Percentiles rank a stretch among this genome's conserved stretches.
phyloP scores from a whole-genome alignment of 2,329 filamentous ascomycete species.

The Verticillium tricorpus region DNA sequence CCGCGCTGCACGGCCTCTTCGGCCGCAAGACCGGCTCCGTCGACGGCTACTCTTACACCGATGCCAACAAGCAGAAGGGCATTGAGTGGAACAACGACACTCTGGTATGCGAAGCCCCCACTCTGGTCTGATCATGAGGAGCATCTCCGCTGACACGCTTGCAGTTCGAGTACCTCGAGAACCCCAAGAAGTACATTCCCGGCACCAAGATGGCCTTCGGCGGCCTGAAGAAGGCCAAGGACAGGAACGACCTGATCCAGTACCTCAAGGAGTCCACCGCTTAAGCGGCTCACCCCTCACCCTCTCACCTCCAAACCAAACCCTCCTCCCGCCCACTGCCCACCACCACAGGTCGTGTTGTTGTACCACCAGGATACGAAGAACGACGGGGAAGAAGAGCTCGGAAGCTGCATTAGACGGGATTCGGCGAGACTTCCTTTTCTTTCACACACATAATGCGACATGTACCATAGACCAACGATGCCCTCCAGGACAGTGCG shows the following conservation, averaged over 20 bases:
- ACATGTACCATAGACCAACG: neutral
- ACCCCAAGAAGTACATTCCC: slow-evolving; percentile 99
- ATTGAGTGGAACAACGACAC: slow-evolving; percentile 82
- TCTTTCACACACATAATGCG: neutral
- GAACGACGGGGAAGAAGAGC: neutral
- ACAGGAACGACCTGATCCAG: slow-evolving; percentile 97
- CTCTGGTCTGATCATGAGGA: neutral
- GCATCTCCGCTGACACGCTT: slow-evolving; percentile 11
- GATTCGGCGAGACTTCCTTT: neutral
- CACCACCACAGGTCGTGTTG: neutral
- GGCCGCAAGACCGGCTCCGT: slow-evolving; percentile 91
- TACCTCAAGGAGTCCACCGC: slow-evolving; percentile 66
- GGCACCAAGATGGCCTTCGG: slow-evolving; percentile 99
- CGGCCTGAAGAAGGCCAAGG: slow-evolving; percentile 99
- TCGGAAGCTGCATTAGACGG: neutral
- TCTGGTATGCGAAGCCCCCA: slow-evolving; percentile 55
- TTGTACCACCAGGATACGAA: slow-evolving; percentile 4
- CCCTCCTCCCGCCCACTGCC: neutral
- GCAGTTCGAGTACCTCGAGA: slow-evolving; percentile 97
- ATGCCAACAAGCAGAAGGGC: slow-evolving; percentile 98
- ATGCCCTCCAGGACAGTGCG: neutral
- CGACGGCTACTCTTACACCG: slow-evolving; percentile 93
- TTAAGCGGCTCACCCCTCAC: slow-evolving; percentile 42
- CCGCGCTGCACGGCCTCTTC: slow-evolving; percentile 94
- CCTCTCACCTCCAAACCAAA: neutral